Percentiles rank a stretch among this genome's conserved stretches.
These are phyloP conservation scores for Neurospora terricola DNA, from an alignment of 495 filamentous ascomycete species.

Conservation along the genomic window DNA sequence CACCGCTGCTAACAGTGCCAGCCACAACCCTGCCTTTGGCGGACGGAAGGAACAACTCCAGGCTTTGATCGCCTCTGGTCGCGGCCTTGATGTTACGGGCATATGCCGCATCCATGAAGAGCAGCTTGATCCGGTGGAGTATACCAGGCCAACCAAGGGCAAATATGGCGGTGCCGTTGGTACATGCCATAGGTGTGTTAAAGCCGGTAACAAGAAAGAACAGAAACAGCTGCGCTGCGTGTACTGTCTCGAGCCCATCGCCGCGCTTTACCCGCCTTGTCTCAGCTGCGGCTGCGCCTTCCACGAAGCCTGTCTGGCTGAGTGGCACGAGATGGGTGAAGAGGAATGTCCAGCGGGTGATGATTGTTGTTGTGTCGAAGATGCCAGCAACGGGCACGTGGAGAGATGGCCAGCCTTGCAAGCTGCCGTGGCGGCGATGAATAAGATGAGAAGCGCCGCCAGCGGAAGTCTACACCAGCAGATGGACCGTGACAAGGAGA, in stretches of 20 bases:
- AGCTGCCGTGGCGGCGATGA: slow-evolving; percentile 16
- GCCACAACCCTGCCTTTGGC: slow-evolving; percentile 15
- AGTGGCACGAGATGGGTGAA: slow-evolving; percentile 40
- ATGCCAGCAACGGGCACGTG: slow-evolving; percentile 28
- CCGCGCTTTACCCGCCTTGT: slow-evolving; percentile 47
- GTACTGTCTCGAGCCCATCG: slow-evolving; percentile 48
- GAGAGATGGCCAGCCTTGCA: slow-evolving; percentile 33
- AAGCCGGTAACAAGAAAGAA: slow-evolving; percentile 32
- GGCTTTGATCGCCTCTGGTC: slow-evolving; percentile 26
- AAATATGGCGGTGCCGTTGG: slow-evolving; percentile 40
- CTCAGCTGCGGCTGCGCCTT: slow-evolving; percentile 51
- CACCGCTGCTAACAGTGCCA: slow-evolving; percentile 10
- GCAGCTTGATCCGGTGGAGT: slow-evolving; percentile 40
- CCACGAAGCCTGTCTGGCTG: slow-evolving; percentile 44
- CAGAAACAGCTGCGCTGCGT: slow-evolving; percentile 48
- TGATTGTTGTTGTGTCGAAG: slow-evolving; percentile 36
- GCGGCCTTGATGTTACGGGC: slow-evolving; percentile 49
- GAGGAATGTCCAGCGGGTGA: slow-evolving; percentile 39
- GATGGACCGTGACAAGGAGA: neutral
- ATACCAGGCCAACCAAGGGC: slow-evolving; percentile 18
- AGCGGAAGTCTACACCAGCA: neutral
- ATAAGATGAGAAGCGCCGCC: neutral
- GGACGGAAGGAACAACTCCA: slow-evolving; percentile 36
- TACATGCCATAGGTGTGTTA: slow-evolving; percentile 38
- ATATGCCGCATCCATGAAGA: slow-evolving; percentile 48